Conservation (phyloP, 75 land plant genomes). For the Azolla pinnata region DNA sequence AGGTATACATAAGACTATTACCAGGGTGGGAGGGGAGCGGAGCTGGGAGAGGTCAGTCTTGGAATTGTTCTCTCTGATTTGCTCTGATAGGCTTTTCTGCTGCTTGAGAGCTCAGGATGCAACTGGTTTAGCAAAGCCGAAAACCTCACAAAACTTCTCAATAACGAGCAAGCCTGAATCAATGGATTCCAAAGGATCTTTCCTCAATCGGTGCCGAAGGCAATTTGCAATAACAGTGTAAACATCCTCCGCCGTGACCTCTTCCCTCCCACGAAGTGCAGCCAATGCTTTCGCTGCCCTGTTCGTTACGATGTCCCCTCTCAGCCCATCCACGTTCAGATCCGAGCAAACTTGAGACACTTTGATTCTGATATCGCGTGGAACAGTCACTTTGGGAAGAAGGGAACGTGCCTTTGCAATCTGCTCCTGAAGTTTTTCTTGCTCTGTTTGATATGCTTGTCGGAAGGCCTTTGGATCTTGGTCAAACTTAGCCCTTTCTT, state of each 20-base stretch:
- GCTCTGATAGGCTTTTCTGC: no score
- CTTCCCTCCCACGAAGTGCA: slow-evolving; percentile 73
- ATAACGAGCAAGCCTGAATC: slow-evolving; percentile 90
- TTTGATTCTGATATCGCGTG: slow-evolving; percentile 77
- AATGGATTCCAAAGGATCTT: slow-evolving; percentile 95
- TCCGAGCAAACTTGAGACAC: slow-evolving; percentile 95
- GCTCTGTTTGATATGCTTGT: slow-evolving; percentile 50
- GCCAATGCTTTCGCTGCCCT: slow-evolving; percentile 95
- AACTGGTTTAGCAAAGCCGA: slow-evolving; percentile 32
- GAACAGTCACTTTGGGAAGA: slow-evolving; percentile 60
- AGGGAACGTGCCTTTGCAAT: slow-evolving; percentile 58
- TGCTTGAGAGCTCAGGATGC: no score
- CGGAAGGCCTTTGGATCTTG: slow-evolving; percentile 75
- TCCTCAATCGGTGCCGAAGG: slow-evolving; percentile 90
- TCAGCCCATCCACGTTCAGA: slow-evolving; percentile 92
- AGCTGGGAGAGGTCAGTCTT: no score
- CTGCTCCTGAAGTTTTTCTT: slow-evolving; percentile 74
- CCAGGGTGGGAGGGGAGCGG: no score
- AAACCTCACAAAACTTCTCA: slow-evolving; percentile 93
- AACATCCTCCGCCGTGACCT: slow-evolving; percentile 79
- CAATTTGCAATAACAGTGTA: slow-evolving; percentile 95
- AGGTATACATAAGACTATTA: no score
- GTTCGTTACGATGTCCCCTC: slow-evolving; percentile 95
- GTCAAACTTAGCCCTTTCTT: slow-evolving; percentile 90
- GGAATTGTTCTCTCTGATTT: no score